Conservation (phyloP, 2,329 filamentous ascomycete species). For the Calycina herbarum region DNA sequence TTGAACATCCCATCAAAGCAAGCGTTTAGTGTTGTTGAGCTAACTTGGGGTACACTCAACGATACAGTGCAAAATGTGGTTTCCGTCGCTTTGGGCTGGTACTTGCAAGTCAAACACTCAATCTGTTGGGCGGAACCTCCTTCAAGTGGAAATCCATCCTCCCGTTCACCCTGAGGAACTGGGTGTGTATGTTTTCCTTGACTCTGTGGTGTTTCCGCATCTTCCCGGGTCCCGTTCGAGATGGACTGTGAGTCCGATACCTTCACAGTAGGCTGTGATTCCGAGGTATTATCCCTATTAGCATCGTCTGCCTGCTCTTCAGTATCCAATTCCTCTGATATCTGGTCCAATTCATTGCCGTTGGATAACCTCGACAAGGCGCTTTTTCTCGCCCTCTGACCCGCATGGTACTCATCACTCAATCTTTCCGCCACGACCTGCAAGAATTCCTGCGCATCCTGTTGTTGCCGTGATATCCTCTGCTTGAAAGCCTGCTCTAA, state of each 20-base stretch:
- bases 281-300: background rate
- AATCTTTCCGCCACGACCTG: constrained; percentile 91
- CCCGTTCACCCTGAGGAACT: constrained; percentile 39
- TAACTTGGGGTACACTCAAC: constrained; percentile 82
- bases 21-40: constrained; percentile 75
- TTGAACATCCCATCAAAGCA: constrained; percentile 96
- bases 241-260: background rate
- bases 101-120: constrained; percentile 85
- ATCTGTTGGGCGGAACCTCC: constrained; percentile 93
- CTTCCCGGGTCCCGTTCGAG: background rate
- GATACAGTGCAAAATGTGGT: constrained; percentile 92
- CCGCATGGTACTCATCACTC: constrained; percentile 91
- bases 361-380: constrained; percentile 42
- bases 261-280: constrained; percentile 2
- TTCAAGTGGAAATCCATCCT: constrained; percentile 86
- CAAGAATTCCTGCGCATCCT: constrained; percentile 96
- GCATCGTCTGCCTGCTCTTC: background rate
- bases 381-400: constrained; percentile 67
- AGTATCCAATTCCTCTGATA: background rate
- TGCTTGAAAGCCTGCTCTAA: constrained; percentile 86
- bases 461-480: constrained; percentile 89
- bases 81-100: constrained; percentile 79
- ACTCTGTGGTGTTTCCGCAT: background rate
- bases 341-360: background rate
- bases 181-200: constrained; percentile 7